Base-by-base conservation (phyloP, 2,329 filamentous ascomycete species). In the Nemania sp. region DNA sequence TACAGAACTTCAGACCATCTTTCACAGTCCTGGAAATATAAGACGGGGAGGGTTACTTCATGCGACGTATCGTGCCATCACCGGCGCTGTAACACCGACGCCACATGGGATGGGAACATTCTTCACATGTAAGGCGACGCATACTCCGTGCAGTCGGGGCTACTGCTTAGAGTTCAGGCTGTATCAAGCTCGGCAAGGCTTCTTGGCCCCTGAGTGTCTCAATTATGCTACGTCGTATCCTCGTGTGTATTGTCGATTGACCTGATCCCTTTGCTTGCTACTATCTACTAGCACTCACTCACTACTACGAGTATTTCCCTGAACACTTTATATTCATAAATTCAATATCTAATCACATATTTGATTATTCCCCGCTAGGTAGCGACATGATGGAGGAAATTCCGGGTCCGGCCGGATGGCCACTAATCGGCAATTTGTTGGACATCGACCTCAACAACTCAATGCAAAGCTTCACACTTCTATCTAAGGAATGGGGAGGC, bases 341-440 rank as follows among this genome's bases (percentile, higher is more conserved):
- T n/a, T n/a, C n/a, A n/a, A n/a, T n/a, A n/a, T n/a, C n/a, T n/a
- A n/a, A 20, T 15, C 24, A 6, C 15, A n/a, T 56, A 2, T 8
- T 26, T 49, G 3, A 26, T 52, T 35, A n/a, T 57, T 18, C 24
- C 5, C 5, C 29, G 22, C 6, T 15, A 5, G 20, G 26, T 26
- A 57, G 22, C 24, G 35, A 57, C 11, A 57, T 27, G 2, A 57
- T 57, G 54, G 43, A 57, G 35, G 13, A 24, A 27, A 62, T 69
- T 54, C 67, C 66, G n/a, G 66, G 66, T 5, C 66, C 66, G 11
- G 15, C 55, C 5, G 38, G 49, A 7, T 58, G 29, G 66, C 62
- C 66, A 2, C n/a, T 69, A 2, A 51, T 69, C n/a, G 67, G 67
- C 26, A 66, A 69, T 26, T 27, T 67, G n/a, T 27, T 47, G 1